Conservation (phyloP, 352 stramenopile species). For the Peronospora destructor region DNA sequence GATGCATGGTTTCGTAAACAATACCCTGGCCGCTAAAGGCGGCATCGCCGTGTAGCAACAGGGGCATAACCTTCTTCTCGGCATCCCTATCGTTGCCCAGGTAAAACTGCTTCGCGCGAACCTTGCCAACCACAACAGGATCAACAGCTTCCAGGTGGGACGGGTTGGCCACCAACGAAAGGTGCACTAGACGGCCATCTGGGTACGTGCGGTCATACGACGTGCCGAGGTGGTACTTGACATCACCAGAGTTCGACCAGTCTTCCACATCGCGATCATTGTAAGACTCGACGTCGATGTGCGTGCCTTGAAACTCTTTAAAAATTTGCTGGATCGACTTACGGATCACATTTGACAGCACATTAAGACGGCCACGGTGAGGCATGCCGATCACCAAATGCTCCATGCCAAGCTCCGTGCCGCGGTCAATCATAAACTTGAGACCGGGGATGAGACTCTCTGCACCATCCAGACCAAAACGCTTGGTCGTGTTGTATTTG, state of each 20-base stretch:
- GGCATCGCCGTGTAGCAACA: constrained; percentile 96
- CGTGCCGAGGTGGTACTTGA: constrained; percentile 98
- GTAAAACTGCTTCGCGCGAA: constrained; percentile 95
- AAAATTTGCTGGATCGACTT: constrained; percentile 98
- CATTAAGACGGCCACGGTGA: constrained; percentile 94
- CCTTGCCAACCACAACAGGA: constrained; percentile 93
- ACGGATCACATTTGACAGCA: constrained; percentile 96
- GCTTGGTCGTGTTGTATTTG: constrained; percentile 99
- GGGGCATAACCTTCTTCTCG: constrained; percentile 85
- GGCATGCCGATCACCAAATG: constrained; percentile 98
- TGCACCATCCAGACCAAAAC: constrained; percentile 95
- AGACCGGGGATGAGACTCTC: constrained; percentile 93
- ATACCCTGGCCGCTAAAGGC: constrained; percentile 94
- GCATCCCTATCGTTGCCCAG: constrained; percentile 86
- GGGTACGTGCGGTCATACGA: constrained; percentile 94
- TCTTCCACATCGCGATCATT: constrained; percentile 64
- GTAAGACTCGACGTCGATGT: constrained; percentile 91
- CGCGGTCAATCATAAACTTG: constrained; percentile 94
- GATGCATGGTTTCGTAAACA: constrained; percentile 97
- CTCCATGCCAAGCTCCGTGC: constrained; percentile 91
- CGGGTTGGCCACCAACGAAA: constrained; percentile 95
- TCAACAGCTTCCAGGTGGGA: constrained; percentile 97
- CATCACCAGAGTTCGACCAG: constrained; percentile 92
- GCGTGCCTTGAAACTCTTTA: constrained; percentile 93
- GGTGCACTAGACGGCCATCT: constrained; percentile 90